Conservation (phyloP, 2,329 filamentous ascomycete species). For the Fusarium sp. region DNA sequence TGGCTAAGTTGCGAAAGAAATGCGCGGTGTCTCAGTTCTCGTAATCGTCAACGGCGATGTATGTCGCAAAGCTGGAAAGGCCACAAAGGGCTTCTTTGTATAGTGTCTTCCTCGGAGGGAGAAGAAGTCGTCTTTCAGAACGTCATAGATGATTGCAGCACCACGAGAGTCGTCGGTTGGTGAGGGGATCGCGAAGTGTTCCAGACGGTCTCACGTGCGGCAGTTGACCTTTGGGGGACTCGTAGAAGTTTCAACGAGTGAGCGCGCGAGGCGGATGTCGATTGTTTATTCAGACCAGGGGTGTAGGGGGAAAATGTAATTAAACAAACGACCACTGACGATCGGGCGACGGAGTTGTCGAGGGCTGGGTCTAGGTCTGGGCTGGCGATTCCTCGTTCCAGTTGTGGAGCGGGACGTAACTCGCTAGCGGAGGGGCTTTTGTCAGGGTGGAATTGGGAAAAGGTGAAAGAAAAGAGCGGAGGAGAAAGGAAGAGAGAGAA, state of each 20-base stretch:
- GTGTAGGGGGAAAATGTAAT: constrained; percentile 45
- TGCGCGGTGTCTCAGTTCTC: constrained; percentile 32
- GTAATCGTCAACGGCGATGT: constrained; percentile 16
- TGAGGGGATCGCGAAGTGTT: constrained; percentile 36
- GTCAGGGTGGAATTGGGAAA: constrained; percentile 18
- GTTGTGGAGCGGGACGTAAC: constrained; percentile 28
- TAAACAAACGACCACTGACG: constrained; percentile 44
- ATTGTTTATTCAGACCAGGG: constrained; percentile 46
- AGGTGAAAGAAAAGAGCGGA: constrained; percentile 14
- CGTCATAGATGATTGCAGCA: constrained; percentile 42
- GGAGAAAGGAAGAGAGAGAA: constrained; percentile 11
- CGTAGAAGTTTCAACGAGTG: constrained; percentile 29
- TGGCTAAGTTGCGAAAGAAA: constrained; percentile 49
- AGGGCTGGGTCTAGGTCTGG: constrained; percentile 14
- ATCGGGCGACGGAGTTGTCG: constrained; percentile 35
- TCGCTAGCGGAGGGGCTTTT: constrained; percentile 35
- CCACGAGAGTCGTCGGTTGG: constrained; percentile 32
- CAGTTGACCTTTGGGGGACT: constrained; percentile 26
- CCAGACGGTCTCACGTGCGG: constrained; percentile 39
- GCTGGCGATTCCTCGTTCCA: constrained; percentile 41
- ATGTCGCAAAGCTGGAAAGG: constrained; percentile 25
- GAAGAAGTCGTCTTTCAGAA: constrained; percentile 32
- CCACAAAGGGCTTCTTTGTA: constrained; percentile 30
- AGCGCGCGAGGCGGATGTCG: constrained; percentile 22
- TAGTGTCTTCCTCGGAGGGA: constrained; percentile 37